Conservation (phyloP, 108 stramenopile species). For the Skeletonema menzelii region DNA sequence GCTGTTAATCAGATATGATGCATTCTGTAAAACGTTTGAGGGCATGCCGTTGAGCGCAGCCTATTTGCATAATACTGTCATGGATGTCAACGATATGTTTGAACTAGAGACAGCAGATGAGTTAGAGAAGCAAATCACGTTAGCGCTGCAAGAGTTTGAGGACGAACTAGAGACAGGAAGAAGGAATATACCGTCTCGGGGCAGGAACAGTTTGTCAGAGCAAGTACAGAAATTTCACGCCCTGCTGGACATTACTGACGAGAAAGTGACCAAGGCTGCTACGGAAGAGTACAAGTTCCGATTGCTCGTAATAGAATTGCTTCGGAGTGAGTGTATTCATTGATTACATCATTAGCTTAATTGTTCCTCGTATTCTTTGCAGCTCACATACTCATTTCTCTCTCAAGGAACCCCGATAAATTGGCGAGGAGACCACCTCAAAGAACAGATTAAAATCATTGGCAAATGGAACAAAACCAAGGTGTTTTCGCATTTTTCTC, state of each 20-base stretch:
- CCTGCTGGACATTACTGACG: neutral
- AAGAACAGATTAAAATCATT: constrained; percentile 39
- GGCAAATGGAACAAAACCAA: constrained; percentile 45
- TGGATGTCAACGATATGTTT: constrained; percentile 19
- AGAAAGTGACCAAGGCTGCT: neutral
- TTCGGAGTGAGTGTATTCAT: constrained; percentile 8
- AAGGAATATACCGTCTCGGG: neutral
- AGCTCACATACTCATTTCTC: neutral
- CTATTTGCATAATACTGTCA: constrained; percentile 15
- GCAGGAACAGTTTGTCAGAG: neutral
- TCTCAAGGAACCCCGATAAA: neutral
- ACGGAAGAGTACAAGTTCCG: constrained; percentile 16
- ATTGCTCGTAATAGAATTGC: constrained; percentile 4
- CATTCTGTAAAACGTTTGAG: constrained; percentile 33
- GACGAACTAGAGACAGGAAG: neutral
- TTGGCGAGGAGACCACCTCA: constrained; percentile 45
- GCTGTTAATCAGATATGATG: constrained; percentile 40
- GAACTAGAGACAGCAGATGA: constrained; percentile 28
- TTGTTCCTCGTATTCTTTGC: neutral
- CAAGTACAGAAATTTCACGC: neutral
- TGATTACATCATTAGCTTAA: neutral
- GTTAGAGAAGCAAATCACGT: constrained; percentile 26
- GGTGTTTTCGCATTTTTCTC: constrained; percentile 9
- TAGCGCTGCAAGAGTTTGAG: constrained; percentile 7
- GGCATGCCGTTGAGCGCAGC: constrained; percentile 21